phyloP scores from a whole-genome alignment of 768 basidiomycete genomes.

The Vararia minispora region DNA sequence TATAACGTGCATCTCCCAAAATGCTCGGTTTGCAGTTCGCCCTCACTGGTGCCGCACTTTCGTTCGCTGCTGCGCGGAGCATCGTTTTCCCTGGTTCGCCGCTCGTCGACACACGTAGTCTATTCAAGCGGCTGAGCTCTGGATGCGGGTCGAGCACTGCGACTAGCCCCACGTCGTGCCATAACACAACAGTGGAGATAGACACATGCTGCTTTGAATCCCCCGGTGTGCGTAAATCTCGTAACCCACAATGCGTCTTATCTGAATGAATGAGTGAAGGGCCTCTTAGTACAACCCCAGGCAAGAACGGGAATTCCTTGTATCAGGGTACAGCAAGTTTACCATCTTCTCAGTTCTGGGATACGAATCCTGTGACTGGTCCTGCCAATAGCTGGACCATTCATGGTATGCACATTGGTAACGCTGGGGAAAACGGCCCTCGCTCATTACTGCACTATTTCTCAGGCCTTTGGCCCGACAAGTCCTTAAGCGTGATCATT shows the following conservation, averaged over 20 bases:
- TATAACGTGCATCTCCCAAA: background rate
- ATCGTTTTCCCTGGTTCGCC: conserved; percentile 14
- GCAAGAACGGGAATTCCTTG: conserved; percentile 15
- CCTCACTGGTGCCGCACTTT: conserved; percentile 14
- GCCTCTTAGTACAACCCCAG: conserved; percentile 47
- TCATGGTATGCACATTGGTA: conserved; percentile 37
- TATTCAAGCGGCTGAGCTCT: conserved; percentile 30
- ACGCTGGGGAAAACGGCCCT: background rate
- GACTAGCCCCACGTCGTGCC: conserved; percentile 40
- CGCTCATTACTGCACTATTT: conserved; percentile 4
- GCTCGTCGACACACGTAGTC: conserved; percentile 15
- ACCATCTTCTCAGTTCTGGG: conserved; percentile 49
- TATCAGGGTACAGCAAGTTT: too few species aligned
- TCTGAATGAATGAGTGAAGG: conserved; percentile 26
- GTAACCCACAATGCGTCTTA: background rate
- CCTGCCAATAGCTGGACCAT: conserved; percentile 65
- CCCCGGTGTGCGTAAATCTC: conserved; percentile 39
- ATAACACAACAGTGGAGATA: conserved; percentile 32
- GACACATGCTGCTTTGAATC: conserved; percentile 52
- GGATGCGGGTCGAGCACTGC: conserved; percentile 52
- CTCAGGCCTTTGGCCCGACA: conserved; percentile 56
- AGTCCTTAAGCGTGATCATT: conserved; percentile 26
- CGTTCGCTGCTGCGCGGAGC: too few species aligned
- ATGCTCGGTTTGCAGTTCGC: conserved; percentile 18
- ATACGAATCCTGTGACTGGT: conserved; percentile 50